Percentiles rank a stretch among this genome's conserved stretches.
These are phyloP conservation scores for Cryptococcus jaspeensis DNA, from an alignment of 1,284 basidiomycete species.

Conservation along the genomic window DNA sequence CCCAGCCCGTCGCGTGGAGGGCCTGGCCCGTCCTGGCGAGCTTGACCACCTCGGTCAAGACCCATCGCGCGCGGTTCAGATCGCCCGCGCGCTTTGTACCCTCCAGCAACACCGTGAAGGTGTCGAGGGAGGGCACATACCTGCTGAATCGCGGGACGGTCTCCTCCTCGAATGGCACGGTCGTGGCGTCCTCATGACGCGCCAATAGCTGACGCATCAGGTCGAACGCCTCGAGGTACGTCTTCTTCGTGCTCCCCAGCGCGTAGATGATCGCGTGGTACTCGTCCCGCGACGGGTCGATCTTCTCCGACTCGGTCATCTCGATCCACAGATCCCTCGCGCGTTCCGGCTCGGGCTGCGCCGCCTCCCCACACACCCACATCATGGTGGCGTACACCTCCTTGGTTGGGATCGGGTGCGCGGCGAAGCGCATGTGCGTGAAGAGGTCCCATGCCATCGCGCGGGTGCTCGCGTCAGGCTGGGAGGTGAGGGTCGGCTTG, in stretches of 20 bases:
- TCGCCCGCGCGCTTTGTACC: conserved; percentile 86
- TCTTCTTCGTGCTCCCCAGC: conserved; percentile 57
- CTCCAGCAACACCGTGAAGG: conserved; percentile 80
- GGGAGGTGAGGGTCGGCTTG: conserved; percentile 14
- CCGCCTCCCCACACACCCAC: conserved; percentile 67
- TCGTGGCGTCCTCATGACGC: conserved; percentile 56
- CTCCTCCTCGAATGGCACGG: conserved; percentile 31
- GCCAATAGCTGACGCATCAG: conserved; percentile 79
- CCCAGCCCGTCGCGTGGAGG: conserved; percentile 10
- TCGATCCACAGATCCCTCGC: conserved; percentile 92
- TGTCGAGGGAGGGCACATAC: conserved; percentile 62
- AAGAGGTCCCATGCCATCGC: conserved; percentile 91
- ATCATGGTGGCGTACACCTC: conserved; percentile 84
- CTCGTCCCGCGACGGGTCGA: conserved; percentile 62
- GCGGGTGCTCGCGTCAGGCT: conserved; percentile 31
- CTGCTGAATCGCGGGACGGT: conserved; percentile 14
- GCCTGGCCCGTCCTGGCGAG: conserved; percentile 19
- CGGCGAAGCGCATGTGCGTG: conserved; percentile 91
- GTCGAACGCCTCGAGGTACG: conserved; percentile 71
- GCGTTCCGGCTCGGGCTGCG: conserved; percentile 74
- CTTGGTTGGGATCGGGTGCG: conserved; percentile 76
- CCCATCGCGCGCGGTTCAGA: conserved; percentile 79
- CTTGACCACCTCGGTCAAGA: conserved; percentile 79
- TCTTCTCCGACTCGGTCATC: conserved; percentile 66
- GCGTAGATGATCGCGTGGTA: conserved; percentile 83